phyloP scores from a whole-genome alignment of 2,329 filamentous ascomycete genomes.

The Penicillium sp. region DNA sequence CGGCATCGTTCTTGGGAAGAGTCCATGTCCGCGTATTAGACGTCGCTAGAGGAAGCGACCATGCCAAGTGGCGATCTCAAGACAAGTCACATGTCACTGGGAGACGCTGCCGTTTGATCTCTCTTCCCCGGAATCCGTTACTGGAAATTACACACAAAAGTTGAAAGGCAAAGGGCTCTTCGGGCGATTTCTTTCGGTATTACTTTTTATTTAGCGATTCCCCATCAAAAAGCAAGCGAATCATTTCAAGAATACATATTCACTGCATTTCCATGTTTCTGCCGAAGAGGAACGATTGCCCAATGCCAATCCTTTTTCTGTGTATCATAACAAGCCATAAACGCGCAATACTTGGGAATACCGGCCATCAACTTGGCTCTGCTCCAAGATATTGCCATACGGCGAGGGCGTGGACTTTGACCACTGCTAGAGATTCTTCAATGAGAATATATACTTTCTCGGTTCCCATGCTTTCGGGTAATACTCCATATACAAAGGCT shows the following conservation, averaged over 20 bases:
- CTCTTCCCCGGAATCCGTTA: neutral
- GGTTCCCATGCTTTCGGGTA: conserved; percentile 1
- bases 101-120: neutral
- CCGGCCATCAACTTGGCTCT: neutral
- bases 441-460: conserved; percentile 7
- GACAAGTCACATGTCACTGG: neutral
- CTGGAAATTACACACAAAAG: neutral
- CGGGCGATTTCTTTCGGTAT: neutral
- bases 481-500: conserved; percentile 34
- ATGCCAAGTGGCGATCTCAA: neutral
- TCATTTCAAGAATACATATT: neutral
- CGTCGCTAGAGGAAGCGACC: neutral
- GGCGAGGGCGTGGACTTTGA: conserved; percentile 6
- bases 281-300: neutral
- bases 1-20: too few relatives aligned
- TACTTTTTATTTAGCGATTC: neutral
- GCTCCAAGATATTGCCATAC: conserved; percentile 2
- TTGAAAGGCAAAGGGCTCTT: neutral
- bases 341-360: neutral
- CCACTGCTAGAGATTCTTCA: conserved; percentile 7
- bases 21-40: too few relatives aligned
- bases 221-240: neutral
- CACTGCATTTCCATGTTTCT: neutral
- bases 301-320: neutral
- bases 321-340: neutral